Evolutionary conservation across 2,329 filamentous ascomycete genomes (phyloP), one percentile per base, ranked within the genome.

Genomic region (Beauveria sp.): DNA sequence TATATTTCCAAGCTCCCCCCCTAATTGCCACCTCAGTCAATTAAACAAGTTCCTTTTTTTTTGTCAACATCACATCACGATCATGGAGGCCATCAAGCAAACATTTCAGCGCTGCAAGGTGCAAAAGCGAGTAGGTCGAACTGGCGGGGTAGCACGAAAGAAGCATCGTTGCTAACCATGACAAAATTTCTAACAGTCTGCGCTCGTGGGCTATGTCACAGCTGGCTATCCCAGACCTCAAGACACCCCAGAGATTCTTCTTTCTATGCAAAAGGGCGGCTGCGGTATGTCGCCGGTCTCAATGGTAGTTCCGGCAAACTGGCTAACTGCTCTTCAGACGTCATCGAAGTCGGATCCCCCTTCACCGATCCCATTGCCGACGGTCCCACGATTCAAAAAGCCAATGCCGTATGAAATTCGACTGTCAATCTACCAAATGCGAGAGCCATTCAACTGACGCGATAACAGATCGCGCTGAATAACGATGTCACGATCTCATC

Each of bases 351-450:
- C 67, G 94, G 93, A 65, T 87, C 96, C 61, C 94, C 94, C 57
- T 99, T 99, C 78, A 97, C 93, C 70, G 94, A 99, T 74, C 94
- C 94, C 62, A 97, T 97, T 75, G 94, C 93, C 67, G 94, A 99
- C 76, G 94, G 94, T 30, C 94, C 94, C 41, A 97, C 92, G 5
- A 97, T 99, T 67, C 94, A 99, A 79, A 94, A 87, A 65, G 86
- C 94, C 66, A 99, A 99, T 77, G 97, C 91, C 46, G 86, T 80
- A 87, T 78, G 69, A 40, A 40, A 46, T 22, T 18, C 24, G 7
- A 48, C 9, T 41, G 9, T 10, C 12, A 24, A 14, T 24, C 18
- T 41, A 12, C 10, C 2, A 26, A 24, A 7, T 28, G 18, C 12
- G 4, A n/a, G 18, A 48, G 12, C 20, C 12, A 16, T 47, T 6